These are phyloP conservation scores for Globisporangium parvum DNA, from an alignment of 352 stramenopile genomes.

Conservation along the genomic window DNA sequence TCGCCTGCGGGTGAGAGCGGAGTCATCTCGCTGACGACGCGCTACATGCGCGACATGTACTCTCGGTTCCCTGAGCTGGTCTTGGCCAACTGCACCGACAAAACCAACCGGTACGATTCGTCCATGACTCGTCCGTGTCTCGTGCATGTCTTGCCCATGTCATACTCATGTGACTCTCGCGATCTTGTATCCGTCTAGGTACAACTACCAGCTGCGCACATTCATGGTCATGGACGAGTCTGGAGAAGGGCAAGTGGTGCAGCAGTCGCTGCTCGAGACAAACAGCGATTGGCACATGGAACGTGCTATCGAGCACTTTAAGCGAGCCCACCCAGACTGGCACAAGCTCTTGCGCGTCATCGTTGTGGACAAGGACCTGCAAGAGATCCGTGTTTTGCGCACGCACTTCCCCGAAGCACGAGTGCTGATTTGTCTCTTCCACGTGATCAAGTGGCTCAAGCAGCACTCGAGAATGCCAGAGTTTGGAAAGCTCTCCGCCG, in stretches of 20 bases:
- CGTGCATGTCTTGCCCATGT: slow-evolving; percentile 9
- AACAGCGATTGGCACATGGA: slow-evolving; percentile 21
- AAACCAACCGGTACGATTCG: slow-evolving; percentile 12
- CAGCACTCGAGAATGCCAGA: slow-evolving; percentile 5
- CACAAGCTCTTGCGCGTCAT: slow-evolving; percentile 12
- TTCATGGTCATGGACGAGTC: slow-evolving; percentile 21
- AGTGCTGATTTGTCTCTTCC: slow-evolving; percentile 20
- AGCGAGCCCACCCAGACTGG: slow-evolving; percentile 7
- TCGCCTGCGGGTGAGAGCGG: slow-evolving; percentile 11
- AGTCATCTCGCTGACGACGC: slow-evolving; percentile 8
- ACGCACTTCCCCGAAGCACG: slow-evolving; percentile 7
- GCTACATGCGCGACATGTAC: slow-evolving; percentile 9
- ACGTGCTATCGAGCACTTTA: slow-evolving; percentile 9
- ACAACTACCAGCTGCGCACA: slow-evolving; percentile 20
- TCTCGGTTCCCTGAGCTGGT: slow-evolving; percentile 10
- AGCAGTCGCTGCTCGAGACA: slow-evolving; percentile 16
- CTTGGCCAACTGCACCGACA: slow-evolving; percentile 16
- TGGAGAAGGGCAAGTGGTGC: slow-evolving; percentile 8
- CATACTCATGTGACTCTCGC: neutral
- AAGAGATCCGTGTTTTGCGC: slow-evolving; percentile 20
- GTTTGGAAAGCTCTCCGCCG: slow-evolving; percentile 10
- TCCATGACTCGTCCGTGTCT: too few species aligned
- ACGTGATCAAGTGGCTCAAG: slow-evolving; percentile 21
- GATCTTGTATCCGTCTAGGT: too few species aligned
- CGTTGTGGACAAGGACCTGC: slow-evolving; percentile 25